Base-by-base conservation (phyloP, 176 grass and related monocot genomes). In the Metroxylon sagu region DNA sequence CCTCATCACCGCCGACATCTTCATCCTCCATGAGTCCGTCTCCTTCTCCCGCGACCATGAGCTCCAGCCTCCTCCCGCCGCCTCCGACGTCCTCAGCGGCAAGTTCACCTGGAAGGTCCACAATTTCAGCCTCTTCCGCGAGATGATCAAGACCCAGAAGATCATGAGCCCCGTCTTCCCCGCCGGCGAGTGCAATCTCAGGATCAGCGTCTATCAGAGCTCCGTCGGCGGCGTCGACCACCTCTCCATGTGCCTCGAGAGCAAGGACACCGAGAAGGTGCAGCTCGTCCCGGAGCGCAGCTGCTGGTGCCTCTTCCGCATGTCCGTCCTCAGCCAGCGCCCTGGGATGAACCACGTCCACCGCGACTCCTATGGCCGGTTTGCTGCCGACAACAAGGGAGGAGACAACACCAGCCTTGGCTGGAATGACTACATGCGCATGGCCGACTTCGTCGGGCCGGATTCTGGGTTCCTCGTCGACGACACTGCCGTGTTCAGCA, bases 91-190 rank as follows among this genome's bases (percentile, higher is more conserved):
- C 14, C 70, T 63, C 49, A 50, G 70, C 26, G 76, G 93, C 3
- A 89, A 89, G 43, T 97, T 97, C 73, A 85, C 84, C 76, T 97
- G 93, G 93, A 91, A 91, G 49, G 71, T 88, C 29, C 85, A 88
- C 51, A 97, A 97, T 49, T 90, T 97, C 14, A 50, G 66, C 68
- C 59, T 85, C 31, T 97, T 97, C 81, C 54, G 73, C 56, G 78
- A 90, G 66, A 88, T 84, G 87, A 80, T 97, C 69, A 89, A 83
- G 62, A 91, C 87, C 7, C 93, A 92, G 51, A 97, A 87, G 77
- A 87, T 97, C 75, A 88, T 78, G 81, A 97, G 93, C 59, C 93
- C 87, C 21, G 62, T 91, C 75, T 85, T 97, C 69, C 87, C 87
- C 4, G 54, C 79, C 0, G 69, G 75, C 48, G 93, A 97, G 30